Conservation (phyloP, 495 filamentous ascomycete species). For the Aspergillus baeticus region DNA sequence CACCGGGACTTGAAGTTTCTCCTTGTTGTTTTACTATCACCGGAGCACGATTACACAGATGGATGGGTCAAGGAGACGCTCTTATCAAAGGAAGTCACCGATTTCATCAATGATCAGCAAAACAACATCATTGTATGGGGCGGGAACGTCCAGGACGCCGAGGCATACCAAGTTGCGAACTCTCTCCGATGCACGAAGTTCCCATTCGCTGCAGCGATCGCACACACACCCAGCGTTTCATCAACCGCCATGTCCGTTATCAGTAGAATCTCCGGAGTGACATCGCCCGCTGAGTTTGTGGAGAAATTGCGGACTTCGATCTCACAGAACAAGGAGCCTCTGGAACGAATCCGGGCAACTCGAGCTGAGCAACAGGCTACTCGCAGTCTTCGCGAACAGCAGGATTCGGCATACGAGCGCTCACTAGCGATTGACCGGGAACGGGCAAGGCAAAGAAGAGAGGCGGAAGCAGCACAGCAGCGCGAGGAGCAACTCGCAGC, state of each 20-base stretch:
- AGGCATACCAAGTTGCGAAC: constrained; percentile 86
- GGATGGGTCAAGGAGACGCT: constrained; percentile 83
- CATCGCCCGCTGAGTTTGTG: constrained; percentile 63
- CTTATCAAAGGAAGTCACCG: constrained; percentile 66
- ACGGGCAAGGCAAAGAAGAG: constrained; percentile 67
- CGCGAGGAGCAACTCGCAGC: constrained; percentile 60
- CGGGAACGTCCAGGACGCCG: constrained; percentile 85
- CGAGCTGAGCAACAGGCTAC: constrained; percentile 75
- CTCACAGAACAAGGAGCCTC: constrained; percentile 62
- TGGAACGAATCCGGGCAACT: constrained; percentile 65
- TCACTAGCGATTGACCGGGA: constrained; percentile 86
- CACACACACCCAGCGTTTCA: constrained; percentile 77
- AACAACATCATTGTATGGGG: constrained; percentile 87
- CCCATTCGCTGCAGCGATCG: constrained; percentile 81
- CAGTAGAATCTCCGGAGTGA: constrained; percentile 68
- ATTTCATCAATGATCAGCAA: constrained; percentile 66
- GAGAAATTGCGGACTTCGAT: constrained; percentile 70
- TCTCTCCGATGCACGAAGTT: constrained; percentile 85
- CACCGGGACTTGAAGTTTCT: constrained; percentile 91
- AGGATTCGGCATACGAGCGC: constrained; percentile 89
- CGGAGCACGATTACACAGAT: constrained; percentile 89
- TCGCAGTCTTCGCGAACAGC: constrained; percentile 74
- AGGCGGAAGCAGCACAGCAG: constrained; percentile 68
- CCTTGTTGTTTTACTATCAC: constrained; percentile 77
- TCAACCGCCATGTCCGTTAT: constrained; percentile 85